A percentile compares a stretch with the other conserved stretches of the same genome.
phyloP scores from a whole-genome alignment of 495 filamentous ascomycete genomes.

The Tricharina praecox region DNA sequence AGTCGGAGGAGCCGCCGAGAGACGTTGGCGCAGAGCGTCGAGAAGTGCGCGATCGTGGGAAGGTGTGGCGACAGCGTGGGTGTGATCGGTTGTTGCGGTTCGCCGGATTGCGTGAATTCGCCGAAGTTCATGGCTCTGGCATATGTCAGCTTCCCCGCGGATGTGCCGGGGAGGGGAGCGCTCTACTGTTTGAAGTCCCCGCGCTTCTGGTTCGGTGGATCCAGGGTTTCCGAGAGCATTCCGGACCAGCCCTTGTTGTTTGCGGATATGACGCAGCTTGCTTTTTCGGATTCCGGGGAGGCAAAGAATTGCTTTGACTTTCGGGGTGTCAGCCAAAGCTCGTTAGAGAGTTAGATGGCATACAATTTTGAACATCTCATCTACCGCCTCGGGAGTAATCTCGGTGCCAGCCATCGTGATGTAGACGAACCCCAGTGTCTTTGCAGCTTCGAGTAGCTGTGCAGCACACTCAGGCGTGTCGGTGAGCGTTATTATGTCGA shows the following conservation, averaged over 20 bases:
- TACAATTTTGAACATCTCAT: conserved; percentile 63
- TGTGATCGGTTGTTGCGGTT: conserved; percentile 69
- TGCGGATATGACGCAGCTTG: conserved; percentile 49
- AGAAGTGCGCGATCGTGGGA: conserved; percentile 46
- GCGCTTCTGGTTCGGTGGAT: conserved; percentile 69
- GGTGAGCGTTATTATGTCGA: conserved; percentile 48
- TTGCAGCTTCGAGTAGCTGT: conserved; percentile 60
- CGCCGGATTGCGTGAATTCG: conserved; percentile 45
- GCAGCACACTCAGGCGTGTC: conserved; percentile 41
- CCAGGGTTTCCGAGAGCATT: conserved; percentile 76
- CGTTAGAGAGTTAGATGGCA: not conserved
- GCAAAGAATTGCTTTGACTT: conserved; percentile 68
- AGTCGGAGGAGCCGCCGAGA: conserved; percentile 55
- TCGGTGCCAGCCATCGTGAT: conserved; percentile 53
- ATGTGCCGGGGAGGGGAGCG: not conserved
- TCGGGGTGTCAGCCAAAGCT: conserved; percentile 6
- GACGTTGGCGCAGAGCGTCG: conserved; percentile 50
- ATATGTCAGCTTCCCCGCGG: conserved; percentile 2
- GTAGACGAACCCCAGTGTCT: conserved; percentile 75
- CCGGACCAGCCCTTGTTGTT: conserved; percentile 80
- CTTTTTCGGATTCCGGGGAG: conserved; percentile 54
- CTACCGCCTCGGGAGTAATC: conserved; percentile 49
- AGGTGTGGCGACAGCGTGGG: conserved; percentile 42
- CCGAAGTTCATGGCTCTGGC: conserved; percentile 81
- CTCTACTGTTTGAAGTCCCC: conserved; percentile 85